Evolutionary conservation across 495 filamentous ascomycete species (phyloP).

Genomic region (Penicillium daleae): DNA sequence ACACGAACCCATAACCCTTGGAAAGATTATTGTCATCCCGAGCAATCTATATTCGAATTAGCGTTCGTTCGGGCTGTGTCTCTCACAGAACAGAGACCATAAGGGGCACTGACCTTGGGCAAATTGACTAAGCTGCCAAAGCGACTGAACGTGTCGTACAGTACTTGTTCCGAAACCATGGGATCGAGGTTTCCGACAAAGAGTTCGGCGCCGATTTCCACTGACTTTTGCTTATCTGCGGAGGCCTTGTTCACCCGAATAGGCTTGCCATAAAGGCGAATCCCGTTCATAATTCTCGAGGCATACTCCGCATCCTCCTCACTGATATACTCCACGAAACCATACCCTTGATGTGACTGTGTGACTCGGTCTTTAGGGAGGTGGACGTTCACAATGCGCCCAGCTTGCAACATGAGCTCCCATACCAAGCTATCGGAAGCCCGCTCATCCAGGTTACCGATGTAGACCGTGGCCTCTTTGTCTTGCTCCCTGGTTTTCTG

Average conservation of each 20-base stretch:
- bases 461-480: conserved; percentile 97
- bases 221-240: conserved; percentile 94
- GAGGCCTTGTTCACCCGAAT: conserved; percentile 96
- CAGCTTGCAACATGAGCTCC: conserved; percentile 97
- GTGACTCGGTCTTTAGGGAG: conserved; percentile 97
- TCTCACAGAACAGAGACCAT: not conserved
- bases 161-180: conserved; percentile 92
- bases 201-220: conserved; percentile 95
- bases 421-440: conserved; percentile 88
- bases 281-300: conserved; percentile 93
- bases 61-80: not conserved
- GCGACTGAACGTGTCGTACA: conserved; percentile 96
- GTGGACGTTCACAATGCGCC: conserved; percentile 96
- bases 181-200: conserved; percentile 96
- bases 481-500: conserved; percentile 82
- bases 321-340: conserved; percentile 96
- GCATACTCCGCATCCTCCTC: conserved; percentile 98
- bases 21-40: conserved; percentile 88
- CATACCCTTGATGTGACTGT: conserved; percentile 95
- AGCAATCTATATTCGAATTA: conserved; percentile 62
- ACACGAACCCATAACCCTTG: conserved; percentile 97
- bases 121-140: conserved; percentile 84
- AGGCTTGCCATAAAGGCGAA: conserved; percentile 90
- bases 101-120: conserved; percentile 63
- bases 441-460: conserved; percentile 97